Base-by-base conservation (phyloP, 2,329 filamentous ascomycete species). In the Ophiocordyceps camponoti-leonardi region DNA sequence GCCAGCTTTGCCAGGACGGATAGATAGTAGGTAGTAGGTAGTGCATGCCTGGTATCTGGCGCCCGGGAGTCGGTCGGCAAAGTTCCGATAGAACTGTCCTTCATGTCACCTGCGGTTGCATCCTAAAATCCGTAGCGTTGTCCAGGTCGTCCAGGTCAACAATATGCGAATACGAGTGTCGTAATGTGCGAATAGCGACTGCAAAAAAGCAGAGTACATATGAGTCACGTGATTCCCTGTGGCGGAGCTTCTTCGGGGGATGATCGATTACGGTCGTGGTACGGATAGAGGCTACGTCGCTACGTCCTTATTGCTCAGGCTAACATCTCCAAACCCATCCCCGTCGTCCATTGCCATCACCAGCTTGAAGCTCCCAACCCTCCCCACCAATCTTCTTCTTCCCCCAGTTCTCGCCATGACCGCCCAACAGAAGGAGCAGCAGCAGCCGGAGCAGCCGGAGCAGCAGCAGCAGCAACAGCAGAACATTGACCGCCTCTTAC, bases 401-500 rank as follows among this genome's bases (percentile, higher is more conserved):
- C 18, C 7, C 16, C n/a, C 41, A 28, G 6, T 28, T 14, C 41
- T 28, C 31, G 19, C 26, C 44, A 45, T 45, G 44, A 18, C 44
- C 37, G 23, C 26, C 12, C 35, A 42, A 26, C 12, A 39, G 13
- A 44, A 39, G 13, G 45, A 42, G 20, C 40, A 28, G 26, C 7
- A 28, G 26, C 6, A 39, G 33, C n/a, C 6, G 18, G 7, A 42
- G 40, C 35, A 42, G 16, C 12, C n/a, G n/a, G n/a, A n/a, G n/a
- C n/a, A 39, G 33, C n/a, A 20, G 18, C 8, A 42, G 40, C 35
- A 42, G 16, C 12, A 39, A 8, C 46, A 61, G 41, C 47, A 26
- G 20, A 20, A 61, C 30, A 75, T 87, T 46, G 83, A 87, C 58
- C 50, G 55, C 44, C 69, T 86, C 26, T 67, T 86, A 22, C 72